A percentile compares a stretch with the other conserved stretches of the same genome.
These are phyloP conservation scores for Pyricularia sp. DNA, from an alignment of 2,329 filamentous ascomycete species.

Conservation along the genomic window DNA sequence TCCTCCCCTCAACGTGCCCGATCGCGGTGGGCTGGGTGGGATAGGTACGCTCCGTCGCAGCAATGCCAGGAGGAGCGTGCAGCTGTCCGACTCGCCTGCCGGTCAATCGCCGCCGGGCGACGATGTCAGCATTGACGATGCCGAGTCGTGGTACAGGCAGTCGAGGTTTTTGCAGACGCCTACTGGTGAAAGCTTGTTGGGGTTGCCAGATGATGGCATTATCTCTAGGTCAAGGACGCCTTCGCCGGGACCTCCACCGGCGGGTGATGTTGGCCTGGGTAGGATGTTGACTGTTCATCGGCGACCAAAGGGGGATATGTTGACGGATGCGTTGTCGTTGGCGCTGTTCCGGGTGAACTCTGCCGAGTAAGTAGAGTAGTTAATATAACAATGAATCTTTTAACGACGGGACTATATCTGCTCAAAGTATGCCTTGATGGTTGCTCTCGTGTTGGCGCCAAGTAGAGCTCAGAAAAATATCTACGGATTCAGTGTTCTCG, in stretches of 20 bases:
- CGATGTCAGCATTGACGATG: background rate
- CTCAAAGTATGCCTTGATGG: background rate
- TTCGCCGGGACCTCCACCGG: constrained; percentile 1
- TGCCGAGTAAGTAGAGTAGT: background rate
- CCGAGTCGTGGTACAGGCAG: background rate
- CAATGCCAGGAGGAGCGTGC: constrained; percentile 1
- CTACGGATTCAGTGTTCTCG: too few relatives aligned
- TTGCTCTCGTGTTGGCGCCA: background rate
- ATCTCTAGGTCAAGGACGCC: background rate
- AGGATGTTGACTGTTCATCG: constrained; percentile 1
- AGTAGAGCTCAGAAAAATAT: too few relatives aligned
- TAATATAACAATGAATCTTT: background rate
- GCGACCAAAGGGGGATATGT: background rate
- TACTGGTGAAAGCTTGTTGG: background rate
- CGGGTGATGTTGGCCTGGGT: background rate
- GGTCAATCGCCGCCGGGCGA: background rate
- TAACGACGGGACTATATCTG: background rate
- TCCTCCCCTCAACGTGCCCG: background rate
- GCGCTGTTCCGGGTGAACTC: constrained; percentile 1
- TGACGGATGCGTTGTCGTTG: constrained; percentile 4
- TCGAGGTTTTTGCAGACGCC: background rate
- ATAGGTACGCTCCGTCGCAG: constrained; percentile 1
- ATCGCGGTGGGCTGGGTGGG: background rate
- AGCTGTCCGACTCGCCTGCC: background rate
- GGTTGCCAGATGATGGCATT: background rate